Evolutionary conservation across 352 stramenopile species (phyloP).

Genomic region (Phytophthora crassamura): DNA sequence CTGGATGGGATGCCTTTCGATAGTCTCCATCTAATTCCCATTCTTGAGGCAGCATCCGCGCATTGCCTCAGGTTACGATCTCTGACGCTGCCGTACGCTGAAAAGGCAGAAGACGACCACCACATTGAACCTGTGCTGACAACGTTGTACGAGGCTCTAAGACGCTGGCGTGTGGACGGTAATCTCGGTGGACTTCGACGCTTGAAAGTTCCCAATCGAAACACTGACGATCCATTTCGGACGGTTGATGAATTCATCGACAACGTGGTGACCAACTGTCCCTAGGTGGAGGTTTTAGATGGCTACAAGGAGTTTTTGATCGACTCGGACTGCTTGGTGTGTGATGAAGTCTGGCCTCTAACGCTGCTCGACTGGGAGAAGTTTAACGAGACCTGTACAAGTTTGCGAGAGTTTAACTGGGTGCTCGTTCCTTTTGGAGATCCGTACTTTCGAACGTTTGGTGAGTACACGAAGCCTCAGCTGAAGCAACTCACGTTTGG

Average conservation of each 20-base stretch:
- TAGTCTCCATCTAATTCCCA: not conserved
- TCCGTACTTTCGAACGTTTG: slow-evolving; percentile 45
- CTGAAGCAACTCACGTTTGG: slow-evolving; percentile 36
- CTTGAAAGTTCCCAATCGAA: slow-evolving; percentile 23
- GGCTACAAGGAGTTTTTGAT: slow-evolving; percentile 36
- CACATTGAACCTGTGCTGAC: slow-evolving; percentile 10
- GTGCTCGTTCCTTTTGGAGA: slow-evolving; percentile 40
- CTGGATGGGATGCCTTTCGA: not conserved
- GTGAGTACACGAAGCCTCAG: slow-evolving; percentile 34
- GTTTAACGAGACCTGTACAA: slow-evolving; percentile 33
- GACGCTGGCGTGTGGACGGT: slow-evolving; percentile 23
- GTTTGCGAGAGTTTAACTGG: slow-evolving; percentile 43
- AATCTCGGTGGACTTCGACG: slow-evolving; percentile 30
- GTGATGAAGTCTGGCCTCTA: slow-evolving; percentile 28
- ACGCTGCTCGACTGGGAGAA: slow-evolving; percentile 30
- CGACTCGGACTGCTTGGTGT: slow-evolving; percentile 22
- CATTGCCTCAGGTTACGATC: slow-evolving; percentile 28
- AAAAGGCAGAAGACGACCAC: not conserved
- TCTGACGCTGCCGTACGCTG: slow-evolving; percentile 24
- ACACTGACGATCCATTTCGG: slow-evolving; percentile 2
- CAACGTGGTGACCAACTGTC: slow-evolving; percentile 32
- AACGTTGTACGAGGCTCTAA: slow-evolving; percentile 32
- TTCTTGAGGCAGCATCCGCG: slow-evolving; percentile 4
- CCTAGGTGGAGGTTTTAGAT: slow-evolving; percentile 35
- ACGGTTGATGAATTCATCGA: slow-evolving; percentile 34